These are phyloP conservation scores for Sugiyamaella valdiviana DNA, from an alignment of 805 yeast species.

Conservation along the genomic window DNA sequence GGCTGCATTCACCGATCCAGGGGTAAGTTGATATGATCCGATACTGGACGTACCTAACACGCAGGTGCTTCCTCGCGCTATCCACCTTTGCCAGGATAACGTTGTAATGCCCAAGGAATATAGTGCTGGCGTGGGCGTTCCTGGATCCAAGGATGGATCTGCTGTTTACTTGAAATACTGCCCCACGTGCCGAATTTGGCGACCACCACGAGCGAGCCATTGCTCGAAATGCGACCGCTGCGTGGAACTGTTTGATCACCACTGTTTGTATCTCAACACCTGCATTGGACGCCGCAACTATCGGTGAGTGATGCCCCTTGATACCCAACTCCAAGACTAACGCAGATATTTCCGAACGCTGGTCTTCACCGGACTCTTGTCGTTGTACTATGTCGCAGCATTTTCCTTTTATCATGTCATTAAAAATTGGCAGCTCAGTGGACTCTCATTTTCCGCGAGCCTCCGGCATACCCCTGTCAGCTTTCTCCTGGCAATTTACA, in stretches of 20 bases:
- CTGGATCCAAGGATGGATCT: conserved; percentile 33
- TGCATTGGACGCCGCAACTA: conserved; percentile 75
- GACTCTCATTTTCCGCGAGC: conserved; percentile 25
- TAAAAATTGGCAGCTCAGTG: conserved; percentile 14
- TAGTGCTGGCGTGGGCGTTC: conserved; percentile 43
- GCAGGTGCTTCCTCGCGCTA: conserved; percentile 49
- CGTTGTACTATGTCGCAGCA: conserved; percentile 28
- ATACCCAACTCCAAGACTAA: background rate
- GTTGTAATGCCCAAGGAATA: conserved; percentile 51
- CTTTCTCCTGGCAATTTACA: conserved; percentile 48
- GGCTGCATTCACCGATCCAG: conserved; percentile 63
- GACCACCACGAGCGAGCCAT: conserved; percentile 72
- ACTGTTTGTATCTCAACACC: conserved; percentile 63
- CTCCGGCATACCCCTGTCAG: conserved; percentile 35
- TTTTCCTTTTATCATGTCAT: conserved; percentile 34
- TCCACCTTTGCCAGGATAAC: conserved; percentile 47
- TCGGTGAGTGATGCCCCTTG: conserved; percentile 40
- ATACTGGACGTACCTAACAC: background rate
- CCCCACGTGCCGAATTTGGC: conserved; percentile 61
- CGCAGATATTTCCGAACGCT: conserved; percentile 32
- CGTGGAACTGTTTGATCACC: conserved; percentile 62
- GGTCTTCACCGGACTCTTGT: conserved; percentile 35
- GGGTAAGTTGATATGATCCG: conserved; percentile 31
- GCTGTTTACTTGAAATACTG: conserved; percentile 52
- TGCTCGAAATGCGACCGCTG: conserved; percentile 67